Conservation (phyloP, 2,329 filamentous ascomycete species). For the Trichoderma cornu-damae region DNA sequence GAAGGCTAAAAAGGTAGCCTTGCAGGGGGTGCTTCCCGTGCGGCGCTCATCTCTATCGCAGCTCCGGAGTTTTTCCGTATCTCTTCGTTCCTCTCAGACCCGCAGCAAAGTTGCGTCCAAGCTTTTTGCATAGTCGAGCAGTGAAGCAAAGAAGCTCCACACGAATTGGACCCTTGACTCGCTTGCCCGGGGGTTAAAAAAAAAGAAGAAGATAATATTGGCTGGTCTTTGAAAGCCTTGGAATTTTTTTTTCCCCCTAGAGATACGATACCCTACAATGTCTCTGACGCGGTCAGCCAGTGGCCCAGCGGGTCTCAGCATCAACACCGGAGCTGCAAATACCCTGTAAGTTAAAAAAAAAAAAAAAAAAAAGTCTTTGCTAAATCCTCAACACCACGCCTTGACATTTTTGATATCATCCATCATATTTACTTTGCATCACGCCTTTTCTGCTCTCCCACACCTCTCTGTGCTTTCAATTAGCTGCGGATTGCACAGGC, state of each 20-base stretch:
- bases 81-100: conserved; percentile 13
- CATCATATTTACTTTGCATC: neutral
- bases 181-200: conserved; percentile 7
- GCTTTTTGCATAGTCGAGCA: conserved; percentile 4
- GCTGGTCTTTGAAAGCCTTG: conserved; percentile 6
- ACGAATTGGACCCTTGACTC: conserved; percentile 17
- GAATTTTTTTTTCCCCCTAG: conserved; percentile 20
- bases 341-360: conserved; percentile 38
- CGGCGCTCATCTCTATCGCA: too few species aligned
- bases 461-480: neutral
- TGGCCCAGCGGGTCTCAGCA: conserved; percentile 56
- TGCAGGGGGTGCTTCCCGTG: too few species aligned
- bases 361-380: too few species aligned
- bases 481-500: neutral
- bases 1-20: too few species aligned
- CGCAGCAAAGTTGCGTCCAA: neutral
- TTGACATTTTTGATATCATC: conserved; percentile 1
- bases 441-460: neutral
- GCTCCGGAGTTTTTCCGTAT: conserved; percentile 14
- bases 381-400: conserved; percentile 18
- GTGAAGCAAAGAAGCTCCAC: conserved; percentile 18
- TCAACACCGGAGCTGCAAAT: conserved; percentile 60
- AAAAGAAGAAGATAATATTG: too few species aligned
- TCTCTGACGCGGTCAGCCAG: conserved; percentile 53
- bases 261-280: conserved; percentile 41